Evolutionary conservation across 202 grass and related monocot genomes (phyloP), one percentile per base, ranked within the genome.

Genomic region (Carex sylvatica): DNA sequence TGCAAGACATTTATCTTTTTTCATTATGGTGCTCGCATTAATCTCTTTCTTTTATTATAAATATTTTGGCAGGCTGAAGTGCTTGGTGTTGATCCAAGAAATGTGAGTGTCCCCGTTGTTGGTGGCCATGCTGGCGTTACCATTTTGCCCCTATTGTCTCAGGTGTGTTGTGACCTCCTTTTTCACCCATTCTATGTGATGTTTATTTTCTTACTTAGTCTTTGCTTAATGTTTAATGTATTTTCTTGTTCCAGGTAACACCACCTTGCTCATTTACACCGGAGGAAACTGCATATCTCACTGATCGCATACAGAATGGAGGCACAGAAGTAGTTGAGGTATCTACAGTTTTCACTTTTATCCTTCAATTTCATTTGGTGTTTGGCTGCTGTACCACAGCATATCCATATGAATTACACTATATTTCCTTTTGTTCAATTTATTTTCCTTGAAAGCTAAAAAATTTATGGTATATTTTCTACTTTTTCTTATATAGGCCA

Each of bases 261-360:
- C 96, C 93, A 5, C 88, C 96, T 42, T 91, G 93, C 81, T 99
- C 93, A 70, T 99, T 99, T 82, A 95, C 96, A 18, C 83, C 84
- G 11, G 89, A 99, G 18, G 96, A 99, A 90, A 69, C 87, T 79
- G 86, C 70, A 58, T 93, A 93, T 81, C 85, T 99, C 81, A 99
- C 93, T 22, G 81, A 93, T 65, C 91, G 93, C 84, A 99, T 96
- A 71, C 96, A 99, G 78, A 99, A 99, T 88, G 96, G 96, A 53
- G 96, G 96, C 19, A 98, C 96, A 70, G 91, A 98, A 93, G 92
- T 98, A 83, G 96, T 98, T 55, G 96, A 98, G 96, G 96, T 96
- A 92, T 74, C 52, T 38, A 36, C 16, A 36, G 35, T 58, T 77
- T 54, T 77, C 30, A 19, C 19, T 77, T 61, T 65, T 66, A 77